These are phyloP conservation scores for Wickerhamomyces strasburgensis DNA, from an alignment of 805 yeast species.

Conservation along the genomic window DNA sequence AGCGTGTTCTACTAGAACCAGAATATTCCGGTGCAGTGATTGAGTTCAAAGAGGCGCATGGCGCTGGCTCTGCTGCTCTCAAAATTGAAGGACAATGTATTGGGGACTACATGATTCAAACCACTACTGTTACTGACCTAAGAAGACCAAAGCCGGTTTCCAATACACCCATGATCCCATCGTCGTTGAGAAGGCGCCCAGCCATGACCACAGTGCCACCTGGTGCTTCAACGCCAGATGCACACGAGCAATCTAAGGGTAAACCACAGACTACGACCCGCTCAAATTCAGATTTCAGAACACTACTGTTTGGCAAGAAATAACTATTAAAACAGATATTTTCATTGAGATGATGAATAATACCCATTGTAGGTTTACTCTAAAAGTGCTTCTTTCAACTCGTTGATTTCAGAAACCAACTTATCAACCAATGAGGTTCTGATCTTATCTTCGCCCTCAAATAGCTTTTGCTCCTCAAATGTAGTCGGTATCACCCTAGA, in stretches of 20 bases:
- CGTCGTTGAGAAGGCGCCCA: conserved; percentile 8
- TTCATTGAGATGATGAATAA: no score
- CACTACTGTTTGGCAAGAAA: conserved; percentile 18
- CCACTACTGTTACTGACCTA: conserved; percentile 32
- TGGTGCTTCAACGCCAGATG: not conserved
- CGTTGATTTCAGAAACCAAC: conserved; percentile 46
- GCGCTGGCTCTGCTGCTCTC: conserved; percentile 50
- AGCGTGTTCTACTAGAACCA: conserved; percentile 40
- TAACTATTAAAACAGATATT: not conserved
- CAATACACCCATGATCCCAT: conserved; percentile 7
- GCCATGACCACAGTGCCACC: not conserved
- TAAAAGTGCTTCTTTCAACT: conserved; percentile 38
- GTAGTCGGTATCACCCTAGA: conserved; percentile 62
- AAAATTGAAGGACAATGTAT: conserved; percentile 35
- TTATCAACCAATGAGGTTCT: conserved; percentile 39
- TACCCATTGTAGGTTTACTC: conserved; percentile 1
- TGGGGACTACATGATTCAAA: conserved; percentile 29
- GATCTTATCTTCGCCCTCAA: conserved; percentile 43
- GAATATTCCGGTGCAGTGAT: conserved; percentile 45
- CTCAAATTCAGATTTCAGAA: conserved; percentile 24
- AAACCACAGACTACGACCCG: conserved; percentile 5
- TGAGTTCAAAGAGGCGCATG: conserved; percentile 35
- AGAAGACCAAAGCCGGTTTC: conserved; percentile 4
- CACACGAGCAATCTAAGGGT: not conserved
- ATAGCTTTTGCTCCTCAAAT: conserved; percentile 55